Conservation (phyloP, 2,329 filamentous ascomycete genomes). For the Aspergillus persii region DNA sequence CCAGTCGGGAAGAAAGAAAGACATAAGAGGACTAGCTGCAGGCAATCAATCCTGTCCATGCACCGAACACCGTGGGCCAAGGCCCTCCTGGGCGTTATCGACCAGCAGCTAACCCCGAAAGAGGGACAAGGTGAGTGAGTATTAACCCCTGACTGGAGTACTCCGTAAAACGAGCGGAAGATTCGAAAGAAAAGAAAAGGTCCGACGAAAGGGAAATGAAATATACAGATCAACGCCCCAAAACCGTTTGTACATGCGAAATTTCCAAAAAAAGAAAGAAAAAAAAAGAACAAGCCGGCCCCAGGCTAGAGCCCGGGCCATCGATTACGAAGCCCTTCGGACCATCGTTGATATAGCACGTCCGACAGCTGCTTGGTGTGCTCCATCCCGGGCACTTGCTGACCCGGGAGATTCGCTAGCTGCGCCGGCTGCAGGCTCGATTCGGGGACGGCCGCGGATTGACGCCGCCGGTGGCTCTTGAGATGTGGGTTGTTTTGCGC, state of each 20-base stretch:
- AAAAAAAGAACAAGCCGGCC: slow-evolving; percentile 9
- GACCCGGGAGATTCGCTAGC: slow-evolving; percentile 53
- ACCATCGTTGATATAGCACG: slow-evolving; percentile 87
- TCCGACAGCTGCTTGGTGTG: slow-evolving; percentile 87
- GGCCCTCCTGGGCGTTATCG: slow-evolving; percentile 5
- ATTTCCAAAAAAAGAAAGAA: slow-evolving; percentile 11
- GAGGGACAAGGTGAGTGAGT: background rate
- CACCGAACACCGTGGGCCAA: background rate
- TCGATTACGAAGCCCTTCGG: slow-evolving; percentile 71
- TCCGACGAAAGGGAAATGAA: slow-evolving; percentile 11
- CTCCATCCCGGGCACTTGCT: slow-evolving; percentile 73
- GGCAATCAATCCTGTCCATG: background rate
- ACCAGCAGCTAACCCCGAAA: slow-evolving; percentile 12
- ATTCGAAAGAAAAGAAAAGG: slow-evolving; percentile 5
- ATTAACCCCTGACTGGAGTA: background rate
- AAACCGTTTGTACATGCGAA: slow-evolving; percentile 29
- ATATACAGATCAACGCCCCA: slow-evolving; percentile 23
- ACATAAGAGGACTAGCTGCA: background rate
- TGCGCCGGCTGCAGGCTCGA: slow-evolving; percentile 38
- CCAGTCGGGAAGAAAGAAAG: background rate
- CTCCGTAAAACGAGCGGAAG: slow-evolving; percentile 7
- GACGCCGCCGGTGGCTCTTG: slow-evolving; percentile 70
- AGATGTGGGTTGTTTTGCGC: slow-evolving; percentile 83
- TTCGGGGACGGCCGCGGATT: slow-evolving; percentile 43
- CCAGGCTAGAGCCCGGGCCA: slow-evolving; percentile 51